Conservation (phyloP, 257 asterid species). For the Plectranthus barbatus region DNA sequence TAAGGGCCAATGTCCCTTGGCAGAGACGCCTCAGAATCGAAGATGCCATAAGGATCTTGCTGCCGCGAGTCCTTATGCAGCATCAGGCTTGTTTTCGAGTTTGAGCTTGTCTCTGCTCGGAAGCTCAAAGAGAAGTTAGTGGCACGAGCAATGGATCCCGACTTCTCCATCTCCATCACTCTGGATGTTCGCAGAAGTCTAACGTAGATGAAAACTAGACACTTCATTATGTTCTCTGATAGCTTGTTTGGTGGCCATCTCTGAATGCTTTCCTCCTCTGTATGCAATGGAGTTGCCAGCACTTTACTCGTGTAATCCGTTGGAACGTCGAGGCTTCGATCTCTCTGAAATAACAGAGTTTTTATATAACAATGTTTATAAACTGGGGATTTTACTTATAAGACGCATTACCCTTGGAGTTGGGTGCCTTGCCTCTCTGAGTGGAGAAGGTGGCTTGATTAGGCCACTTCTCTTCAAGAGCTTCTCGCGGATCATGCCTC, state of each 20-base stretch:
- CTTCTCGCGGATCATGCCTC: slow-evolving; percentile 31
- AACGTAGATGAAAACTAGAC: slow-evolving; percentile 58
- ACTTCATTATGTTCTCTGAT: slow-evolving; percentile 83
- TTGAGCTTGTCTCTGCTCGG: slow-evolving; percentile 53
- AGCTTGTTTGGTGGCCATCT: slow-evolving; percentile 79
- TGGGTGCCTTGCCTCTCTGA: slow-evolving; percentile 51
- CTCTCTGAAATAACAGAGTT: slow-evolving; percentile 39
- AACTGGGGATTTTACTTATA: too few species aligned
- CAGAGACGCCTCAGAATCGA: slow-evolving; percentile 46
- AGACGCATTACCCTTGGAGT: slow-evolving; percentile 83
- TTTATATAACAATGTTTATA: not conserved
- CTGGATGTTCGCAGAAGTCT: slow-evolving; percentile 69
- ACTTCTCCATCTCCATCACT: slow-evolving; percentile 72
- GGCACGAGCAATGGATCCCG: slow-evolving; percentile 60
- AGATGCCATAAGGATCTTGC: slow-evolving; percentile 87
- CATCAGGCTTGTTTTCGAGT: slow-evolving; percentile 24
- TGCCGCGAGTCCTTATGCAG: slow-evolving; percentile 67
- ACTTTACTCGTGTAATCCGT: slow-evolving; percentile 24
- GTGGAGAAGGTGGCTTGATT: slow-evolving; percentile 47
- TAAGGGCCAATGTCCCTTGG: slow-evolving; percentile 81
- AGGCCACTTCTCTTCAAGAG: slow-evolving; percentile 30
- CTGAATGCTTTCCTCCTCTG: slow-evolving; percentile 61
- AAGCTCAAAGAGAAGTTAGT: slow-evolving; percentile 62
- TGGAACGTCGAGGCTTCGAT: slow-evolving; percentile 29
- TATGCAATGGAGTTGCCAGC: slow-evolving; percentile 34